Evolutionary conservation across 108 stramenopile genomes (phyloP).

Genomic region (Skeletonema marinoi): DNA sequence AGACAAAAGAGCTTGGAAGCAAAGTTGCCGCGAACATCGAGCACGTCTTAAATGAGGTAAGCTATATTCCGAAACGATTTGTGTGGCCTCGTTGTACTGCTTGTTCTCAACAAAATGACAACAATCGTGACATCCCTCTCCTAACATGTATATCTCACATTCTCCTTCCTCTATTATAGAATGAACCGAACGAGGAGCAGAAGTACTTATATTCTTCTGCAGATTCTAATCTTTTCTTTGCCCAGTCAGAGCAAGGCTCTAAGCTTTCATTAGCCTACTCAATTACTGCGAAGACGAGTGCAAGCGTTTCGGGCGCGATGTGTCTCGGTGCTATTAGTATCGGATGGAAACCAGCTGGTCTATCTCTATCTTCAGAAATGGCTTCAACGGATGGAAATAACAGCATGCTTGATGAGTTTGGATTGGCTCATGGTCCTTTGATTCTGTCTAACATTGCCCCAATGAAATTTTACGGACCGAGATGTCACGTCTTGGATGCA

Average conservation of each 20-base stretch:
- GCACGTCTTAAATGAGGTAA: conserved; percentile 58
- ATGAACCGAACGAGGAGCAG: conserved; percentile 15
- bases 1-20: conserved; percentile 39
- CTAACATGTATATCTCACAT: background rate
- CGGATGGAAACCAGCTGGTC: conserved; percentile 62
- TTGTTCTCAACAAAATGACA: background rate
- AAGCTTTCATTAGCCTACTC: conserved; percentile 63
- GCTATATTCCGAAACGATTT: conserved; percentile 5
- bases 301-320: conserved; percentile 24
- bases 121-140: background rate
- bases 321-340: conserved; percentile 65
- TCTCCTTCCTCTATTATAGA: background rate
- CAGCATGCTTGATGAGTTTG: conserved; percentile 31
- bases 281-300: conserved; percentile 34
- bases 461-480: conserved; percentile 68
- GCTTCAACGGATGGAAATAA: background rate
- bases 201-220: conserved; percentile 25
- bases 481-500: conserved; percentile 64
- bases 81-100: background rate
- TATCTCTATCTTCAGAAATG: conserved; percentile 38
- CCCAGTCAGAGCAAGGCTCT: conserved; percentile 32
- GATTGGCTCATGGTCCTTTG: conserved; percentile 70
- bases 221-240: conserved; percentile 12
- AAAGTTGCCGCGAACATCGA: conserved; percentile 47
- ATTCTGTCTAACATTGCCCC: conserved; percentile 31